Evolutionary conservation across 495 filamentous ascomycete genomes (phyloP).

Genomic region (Penicillium antarcticum): DNA sequence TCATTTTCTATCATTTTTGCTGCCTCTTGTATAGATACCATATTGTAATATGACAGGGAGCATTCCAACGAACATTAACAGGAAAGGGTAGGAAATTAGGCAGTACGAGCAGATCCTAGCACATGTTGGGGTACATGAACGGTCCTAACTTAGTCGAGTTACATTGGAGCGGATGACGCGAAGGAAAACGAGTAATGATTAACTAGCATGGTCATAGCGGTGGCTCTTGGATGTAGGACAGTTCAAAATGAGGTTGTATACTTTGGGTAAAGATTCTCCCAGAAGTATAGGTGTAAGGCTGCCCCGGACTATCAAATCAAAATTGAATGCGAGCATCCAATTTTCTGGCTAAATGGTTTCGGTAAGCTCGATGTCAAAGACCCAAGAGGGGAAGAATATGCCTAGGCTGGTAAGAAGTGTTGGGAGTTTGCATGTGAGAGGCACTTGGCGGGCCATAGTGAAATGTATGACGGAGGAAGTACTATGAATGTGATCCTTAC

Average conservation of each 20-base stretch:
- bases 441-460: not conserved
- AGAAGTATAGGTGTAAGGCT: too few relatives aligned
- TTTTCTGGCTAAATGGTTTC: not conserved
- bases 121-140: constrained; percentile 4
- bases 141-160: not conserved
- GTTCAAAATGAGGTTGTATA: too few relatives aligned
- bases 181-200: not conserved
- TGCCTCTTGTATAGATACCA: too few relatives aligned
- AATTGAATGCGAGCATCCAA: too few relatives aligned
- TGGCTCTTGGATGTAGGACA: not conserved
- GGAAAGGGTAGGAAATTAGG: too few relatives aligned
- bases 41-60: too few relatives aligned
- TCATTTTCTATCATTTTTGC: too few relatives aligned
- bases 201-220: not conserved
- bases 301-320: too few relatives aligned
- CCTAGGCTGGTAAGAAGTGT: not conserved
- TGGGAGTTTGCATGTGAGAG: constrained; percentile 4
- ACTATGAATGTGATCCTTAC: constrained; percentile 2
- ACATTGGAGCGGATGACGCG: not conserved
- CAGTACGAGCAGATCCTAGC: not conserved
- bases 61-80: too few relatives aligned
- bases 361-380: not conserved
- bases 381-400: not conserved
- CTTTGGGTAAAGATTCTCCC: too few relatives aligned
- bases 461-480: not conserved